Base-by-base conservation (phyloP, 805 yeast species). In the Lipomyces kockii region DNA sequence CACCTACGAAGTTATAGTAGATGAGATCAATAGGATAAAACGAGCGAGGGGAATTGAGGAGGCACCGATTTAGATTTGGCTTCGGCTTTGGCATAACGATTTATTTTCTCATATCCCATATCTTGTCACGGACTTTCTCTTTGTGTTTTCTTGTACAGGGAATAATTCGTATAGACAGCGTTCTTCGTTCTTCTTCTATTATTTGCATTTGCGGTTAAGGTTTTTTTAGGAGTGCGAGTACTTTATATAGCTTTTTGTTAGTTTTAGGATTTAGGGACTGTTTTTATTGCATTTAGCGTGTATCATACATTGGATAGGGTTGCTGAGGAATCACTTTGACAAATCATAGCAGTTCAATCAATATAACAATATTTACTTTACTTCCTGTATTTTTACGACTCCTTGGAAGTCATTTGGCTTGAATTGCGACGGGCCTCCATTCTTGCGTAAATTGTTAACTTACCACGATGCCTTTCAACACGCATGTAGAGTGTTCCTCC, bases 1-100 rank as follows among this genome's bases (percentile, higher is more conserved):
- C 9, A 90, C 97, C 35, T 95, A 91, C 78, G 99, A 95, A 74
- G 57, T 78, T 32, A 77, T 80, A 9, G 71, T 68, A 27, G 70
- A 71, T 27, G n/a, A 57, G 52, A 57, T 66, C 39, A 35, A 62
- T 22, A 20, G 27, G 53, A 7, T 63, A 43, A 62, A 51, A 53
- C 12, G n/a, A 6, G 34, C 9, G 46, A 27, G 37, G n/a, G 56
- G 57, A 11, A 6, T 22, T 27, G 46, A 29, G 14, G 35, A 52
- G 49, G 32, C 32, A 22, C 55, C 55, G 14, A 12, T 52, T 11
- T 27, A 52, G 14, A 52, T 17, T 52, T 52, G n/a, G 14, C 20
- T 56, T 27, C 12, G 34, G 32, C 27, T 37, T 8, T 56, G 43
- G 37, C 25, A 34, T 20, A n/a, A 20, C 11, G 11, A 20, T 27